These are phyloP conservation scores for Carex kokanica DNA, from an alignment of 176 grass and related monocot genomes.

Conservation along the genomic window DNA sequence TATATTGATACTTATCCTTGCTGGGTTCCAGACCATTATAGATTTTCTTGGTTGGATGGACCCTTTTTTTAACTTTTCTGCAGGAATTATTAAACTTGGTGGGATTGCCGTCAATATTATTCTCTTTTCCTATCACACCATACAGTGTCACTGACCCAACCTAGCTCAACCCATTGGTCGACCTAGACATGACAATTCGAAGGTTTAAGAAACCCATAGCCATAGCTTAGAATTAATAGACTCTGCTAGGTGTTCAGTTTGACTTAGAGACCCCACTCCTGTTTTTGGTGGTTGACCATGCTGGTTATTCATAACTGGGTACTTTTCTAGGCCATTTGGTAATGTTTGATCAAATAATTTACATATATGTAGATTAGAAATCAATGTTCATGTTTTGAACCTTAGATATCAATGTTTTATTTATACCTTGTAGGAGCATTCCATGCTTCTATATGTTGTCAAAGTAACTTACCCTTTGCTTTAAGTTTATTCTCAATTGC, in stretches of 20 bases:
- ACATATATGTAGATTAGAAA: too few species aligned
- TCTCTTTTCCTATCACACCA: background rate
- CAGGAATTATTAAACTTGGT: background rate
- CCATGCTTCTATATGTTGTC: too few species aligned
- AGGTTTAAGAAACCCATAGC: background rate
- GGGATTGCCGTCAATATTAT: background rate
- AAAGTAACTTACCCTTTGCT: slow-evolving; percentile 6
- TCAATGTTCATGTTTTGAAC: too few species aligned
- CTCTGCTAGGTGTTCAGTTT: background rate
- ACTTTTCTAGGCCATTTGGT: background rate
- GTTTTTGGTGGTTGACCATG: background rate
- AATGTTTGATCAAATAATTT: background rate
- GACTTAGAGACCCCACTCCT: background rate
- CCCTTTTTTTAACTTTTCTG: background rate
- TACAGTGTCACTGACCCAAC: background rate
- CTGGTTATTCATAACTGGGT: background rate
- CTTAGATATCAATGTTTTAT: too few species aligned
- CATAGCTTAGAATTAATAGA: background rate
- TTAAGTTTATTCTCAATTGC: background rate
- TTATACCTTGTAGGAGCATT: too few species aligned
- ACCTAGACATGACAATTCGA: background rate
- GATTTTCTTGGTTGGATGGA: background rate
- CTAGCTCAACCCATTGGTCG: background rate
- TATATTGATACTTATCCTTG: background rate
- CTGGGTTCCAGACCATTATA: background rate